Base-by-base conservation (phyloP, 331 rosid genomes). In the Malus hybrid region DNA sequence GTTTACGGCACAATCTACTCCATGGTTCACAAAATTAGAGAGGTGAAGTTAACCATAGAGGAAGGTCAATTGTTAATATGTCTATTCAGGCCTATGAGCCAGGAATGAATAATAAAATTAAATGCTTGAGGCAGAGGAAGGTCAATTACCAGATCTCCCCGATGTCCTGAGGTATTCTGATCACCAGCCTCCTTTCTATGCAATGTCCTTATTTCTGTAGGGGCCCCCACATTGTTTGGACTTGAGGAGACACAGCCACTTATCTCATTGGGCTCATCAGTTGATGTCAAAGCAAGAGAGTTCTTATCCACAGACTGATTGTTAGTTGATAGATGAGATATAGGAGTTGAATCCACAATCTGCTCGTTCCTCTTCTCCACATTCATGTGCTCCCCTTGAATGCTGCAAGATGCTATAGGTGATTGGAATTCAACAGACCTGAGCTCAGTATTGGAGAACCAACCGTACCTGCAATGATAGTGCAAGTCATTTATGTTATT, bases 391-490 rank as follows among this genome's bases (percentile, higher is more conserved):
- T 89, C 95, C 22, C 76, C 86, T 78, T 19, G 78, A 76, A 66
- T 50, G 85, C 84, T 75, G 81, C 80, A 63, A 52, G 89, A 78
- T 84, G 87, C 79, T 44, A 80, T 64, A 36, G 89, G 78, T 58
- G 77, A 78, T 75, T 82, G 91, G 75, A 79, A 73, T 58, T 78
- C 84, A 53, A 68, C 71, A 73, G 78, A 75, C 75, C 78, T 87
- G 48, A 73, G 82, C 80, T 89, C 92, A 6, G 82, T 11, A 70
- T 62, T 72, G 79, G 87, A 82, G 82, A 91, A 82, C 99, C 99
- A 95, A 78, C 97, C 97, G 86, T 95, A 95, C 96, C 99, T 95
- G 82, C 87, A 89, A 64, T 84, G 66, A 76, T 55, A 71, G 69
- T 18, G 48, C 26, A 55, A 82, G 78, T 67, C 77, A 75, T 55